Evolutionary conservation across 257 asterid species (phyloP), one percentile per base, ranked within the genome.

Genomic region (Schizonepeta tenuifolia): DNA sequence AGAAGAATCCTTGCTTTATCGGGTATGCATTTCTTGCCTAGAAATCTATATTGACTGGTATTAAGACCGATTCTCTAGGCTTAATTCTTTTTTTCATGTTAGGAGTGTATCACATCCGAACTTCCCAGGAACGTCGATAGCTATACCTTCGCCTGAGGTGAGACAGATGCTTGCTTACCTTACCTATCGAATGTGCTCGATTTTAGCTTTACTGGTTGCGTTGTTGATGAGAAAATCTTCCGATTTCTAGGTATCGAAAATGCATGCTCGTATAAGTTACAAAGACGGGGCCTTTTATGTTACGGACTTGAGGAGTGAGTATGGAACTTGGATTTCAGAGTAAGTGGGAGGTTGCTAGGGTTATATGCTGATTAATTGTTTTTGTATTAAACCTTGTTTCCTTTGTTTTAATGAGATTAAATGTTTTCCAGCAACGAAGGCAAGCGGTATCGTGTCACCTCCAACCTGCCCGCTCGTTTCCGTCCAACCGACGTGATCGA

Each of bases 311-410:
- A 83, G 75, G 70, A 90, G 97, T 35, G 90, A 89, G 74, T 78
- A 89, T 61, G 98, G 98, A 60, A 90, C 98, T 43, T 89, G 93
- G 96, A 82, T 93, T 60, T 55, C 85, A 14, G 91, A 89, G 98
- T 89, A 86, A 72, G 93, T 26, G 7, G 35, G 36, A 31, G 36
- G 5, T 4, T 31, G 36, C 5, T 31, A 31, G 7, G 36, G 7
- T 31, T 31, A 31, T 31, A 31, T 31, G 36, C 36, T 31, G 4
- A 31, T 24, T 24, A 24, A 24, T 31, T 5, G 36, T 7, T 31
- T 31, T 4, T 31, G 36, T 31, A 31, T 31, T 5, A 31, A 31
- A 31, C 36, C 36, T 31, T 5, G 36, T 31, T 31, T 31, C 36
- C 36, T 31, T 5, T 31, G 36, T 31, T 31, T 31, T 5, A 31